These are phyloP conservation scores for Asclepias syriaca DNA, from an alignment of 257 asterid genomes.

Conservation along the genomic window DNA sequence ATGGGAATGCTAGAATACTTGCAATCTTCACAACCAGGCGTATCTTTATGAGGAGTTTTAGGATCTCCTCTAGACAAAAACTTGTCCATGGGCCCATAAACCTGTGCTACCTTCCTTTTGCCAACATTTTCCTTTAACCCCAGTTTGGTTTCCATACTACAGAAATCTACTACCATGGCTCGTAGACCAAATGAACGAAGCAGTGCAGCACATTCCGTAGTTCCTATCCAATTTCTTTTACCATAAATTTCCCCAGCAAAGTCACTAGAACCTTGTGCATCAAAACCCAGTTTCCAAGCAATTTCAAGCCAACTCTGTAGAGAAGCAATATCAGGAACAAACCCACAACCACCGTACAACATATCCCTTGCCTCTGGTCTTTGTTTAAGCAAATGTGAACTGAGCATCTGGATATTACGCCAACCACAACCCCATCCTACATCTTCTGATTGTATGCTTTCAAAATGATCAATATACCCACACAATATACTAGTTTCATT, in stretches of 20 bases:
- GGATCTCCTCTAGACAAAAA: conserved; percentile 46
- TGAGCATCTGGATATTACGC: conserved; percentile 96
- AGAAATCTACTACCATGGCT: conserved; percentile 75
- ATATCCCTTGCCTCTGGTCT: conserved; percentile 49
- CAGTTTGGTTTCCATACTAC: conserved; percentile 31
- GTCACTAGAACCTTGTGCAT: conserved; percentile 56
- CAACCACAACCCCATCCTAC: conserved; percentile 97
- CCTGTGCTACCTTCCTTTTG: conserved; percentile 34
- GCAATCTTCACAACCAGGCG: conserved; percentile 20
- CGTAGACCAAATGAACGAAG: conserved; percentile 83
- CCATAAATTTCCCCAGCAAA: conserved; percentile 60
- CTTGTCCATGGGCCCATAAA: conserved; percentile 81
- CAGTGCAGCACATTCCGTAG: conserved; percentile 90
- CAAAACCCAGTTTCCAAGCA: conserved; percentile 87
- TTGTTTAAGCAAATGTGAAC: conserved; percentile 70
- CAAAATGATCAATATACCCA: conserved; percentile 74
- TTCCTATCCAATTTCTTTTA: conserved; percentile 75
- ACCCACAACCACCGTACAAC: conserved; percentile 77
- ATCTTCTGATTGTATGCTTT: conserved; percentile 51
- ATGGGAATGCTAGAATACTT: conserved; percentile 17
- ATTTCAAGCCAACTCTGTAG: conserved; percentile 82
- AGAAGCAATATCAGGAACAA: conserved; percentile 68
- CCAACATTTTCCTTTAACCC: conserved; percentile 14
- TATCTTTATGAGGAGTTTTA: conserved; percentile 18
- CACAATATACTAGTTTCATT: conserved; percentile 45